Conservation (phyloP, 176 grass and related monocot genomes). For the Chloris gayana region DNA sequence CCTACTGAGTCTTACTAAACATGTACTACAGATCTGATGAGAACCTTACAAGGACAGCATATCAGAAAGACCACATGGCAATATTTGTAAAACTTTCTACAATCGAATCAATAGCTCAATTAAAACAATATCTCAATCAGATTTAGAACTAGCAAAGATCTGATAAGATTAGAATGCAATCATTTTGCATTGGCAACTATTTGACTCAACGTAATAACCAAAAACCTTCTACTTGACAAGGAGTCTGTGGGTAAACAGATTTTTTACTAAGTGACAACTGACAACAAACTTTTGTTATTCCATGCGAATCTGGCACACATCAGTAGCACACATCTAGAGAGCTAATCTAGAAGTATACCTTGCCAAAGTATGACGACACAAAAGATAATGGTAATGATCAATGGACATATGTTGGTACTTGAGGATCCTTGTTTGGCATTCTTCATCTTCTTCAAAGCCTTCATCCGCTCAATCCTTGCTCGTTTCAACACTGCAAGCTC, state of each 20-base stretch:
- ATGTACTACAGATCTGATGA: not conserved
- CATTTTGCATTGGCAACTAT: not conserved
- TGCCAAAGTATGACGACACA: slow-evolving; percentile 97
- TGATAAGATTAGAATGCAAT: not conserved
- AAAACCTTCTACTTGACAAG: not conserved
- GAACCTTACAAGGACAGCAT: not conserved
- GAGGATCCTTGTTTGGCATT: slow-evolving; percentile 64
- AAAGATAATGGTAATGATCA: slow-evolving; percentile 88
- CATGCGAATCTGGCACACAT: not conserved
- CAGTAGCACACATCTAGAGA: not conserved
- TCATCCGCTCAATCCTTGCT: slow-evolving; percentile 94
- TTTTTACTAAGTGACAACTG: slow-evolving; percentile 10
- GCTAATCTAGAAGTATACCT: slow-evolving; percentile 61
- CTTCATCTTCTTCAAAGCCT: slow-evolving; percentile 90
- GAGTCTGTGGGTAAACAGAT: not conserved
- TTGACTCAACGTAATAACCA: not conserved
- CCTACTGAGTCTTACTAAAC: not conserved
- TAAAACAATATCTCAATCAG: not conserved
- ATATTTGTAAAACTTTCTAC: not conserved
- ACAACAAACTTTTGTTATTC: not conserved
- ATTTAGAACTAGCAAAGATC: not conserved
- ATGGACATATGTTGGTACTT: slow-evolving; percentile 55
- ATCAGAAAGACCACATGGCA: not conserved
- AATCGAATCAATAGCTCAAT: not conserved
- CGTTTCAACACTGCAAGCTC: slow-evolving; percentile 80